Evolutionary conservation across 768 basidiomycete genomes (phyloP).

Genomic region (Leccinum uliginosum): DNA sequence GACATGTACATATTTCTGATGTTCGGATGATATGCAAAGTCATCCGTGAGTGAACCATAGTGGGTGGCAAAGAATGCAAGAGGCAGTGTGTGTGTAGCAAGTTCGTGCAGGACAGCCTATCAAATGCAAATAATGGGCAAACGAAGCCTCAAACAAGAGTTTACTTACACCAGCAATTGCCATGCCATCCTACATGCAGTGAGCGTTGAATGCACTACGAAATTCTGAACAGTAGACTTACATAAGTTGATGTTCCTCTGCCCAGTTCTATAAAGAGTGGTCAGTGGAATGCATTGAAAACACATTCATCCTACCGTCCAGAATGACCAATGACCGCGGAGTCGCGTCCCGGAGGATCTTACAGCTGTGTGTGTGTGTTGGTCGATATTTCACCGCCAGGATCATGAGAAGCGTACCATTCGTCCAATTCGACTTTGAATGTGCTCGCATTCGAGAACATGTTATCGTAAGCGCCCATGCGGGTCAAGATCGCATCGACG

Average conservation of each 20-base stretch:
- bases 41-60: slow-evolving; percentile 93
- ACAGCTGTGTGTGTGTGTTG: slow-evolving; percentile 47
- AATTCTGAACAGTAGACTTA: slow-evolving; percentile 32
- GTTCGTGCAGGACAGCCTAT: slow-evolving; percentile 87
- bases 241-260: slow-evolving; percentile 91
- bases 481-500: slow-evolving; percentile 87
- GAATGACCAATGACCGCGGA: slow-evolving; percentile 87
- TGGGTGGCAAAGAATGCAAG: slow-evolving; percentile 97
- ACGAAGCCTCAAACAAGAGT: not conserved
- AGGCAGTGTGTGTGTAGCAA: slow-evolving; percentile 89
- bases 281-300: slow-evolving; percentile 10
- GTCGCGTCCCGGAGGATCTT: slow-evolving; percentile 94
- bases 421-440: slow-evolving; percentile 98
- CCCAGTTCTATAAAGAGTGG: slow-evolving; percentile 66
- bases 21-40: slow-evolving; percentile 88
- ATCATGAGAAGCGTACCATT: slow-evolving; percentile 56
- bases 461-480: slow-evolving; percentile 99
- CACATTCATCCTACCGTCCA: slow-evolving; percentile 65
- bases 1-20: slow-evolving; percentile 96
- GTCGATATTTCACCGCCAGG: not conserved
- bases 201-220: slow-evolving; percentile 10
- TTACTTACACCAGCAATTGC: slow-evolving; percentile 81
- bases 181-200: slow-evolving; percentile 79
- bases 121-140: slow-evolving; percentile 5
- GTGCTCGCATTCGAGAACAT: slow-evolving; percentile 94